These are phyloP conservation scores for Akanthomyces lecanii DNA, from an alignment of 2,329 filamentous ascomycete species.

Conservation along the genomic window DNA sequence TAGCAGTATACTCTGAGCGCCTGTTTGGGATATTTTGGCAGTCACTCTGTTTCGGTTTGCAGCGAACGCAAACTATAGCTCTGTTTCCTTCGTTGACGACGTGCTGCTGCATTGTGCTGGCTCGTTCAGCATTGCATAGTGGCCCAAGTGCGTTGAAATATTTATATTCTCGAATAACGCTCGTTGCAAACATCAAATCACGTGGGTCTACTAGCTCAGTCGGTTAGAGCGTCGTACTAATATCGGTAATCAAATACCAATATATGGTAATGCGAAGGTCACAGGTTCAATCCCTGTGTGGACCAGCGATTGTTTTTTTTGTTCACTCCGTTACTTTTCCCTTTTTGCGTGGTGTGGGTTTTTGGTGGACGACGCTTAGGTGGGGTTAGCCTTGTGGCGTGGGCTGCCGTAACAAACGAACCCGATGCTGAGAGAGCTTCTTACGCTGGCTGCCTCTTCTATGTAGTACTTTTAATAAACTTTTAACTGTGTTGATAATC, in stretches of 20 bases:
- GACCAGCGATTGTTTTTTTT: slow-evolving; percentile 5
- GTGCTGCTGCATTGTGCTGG: background rate
- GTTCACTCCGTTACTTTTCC: background rate
- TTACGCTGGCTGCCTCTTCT: too few species aligned
- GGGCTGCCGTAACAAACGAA: too few species aligned
- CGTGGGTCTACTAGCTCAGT: slow-evolving; percentile 17
- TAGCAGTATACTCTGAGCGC: too few species aligned
- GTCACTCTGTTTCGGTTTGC: too few species aligned
- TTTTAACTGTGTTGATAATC: too few species aligned
- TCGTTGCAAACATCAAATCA: background rate
- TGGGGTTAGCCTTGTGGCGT: background rate
- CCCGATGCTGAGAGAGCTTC: too few species aligned
- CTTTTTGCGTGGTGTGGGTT: background rate
- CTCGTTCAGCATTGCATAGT: too few species aligned
- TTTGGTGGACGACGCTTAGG: background rate
- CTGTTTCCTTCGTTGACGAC: too few species aligned
- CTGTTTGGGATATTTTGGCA: too few species aligned
- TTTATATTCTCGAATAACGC: background rate
- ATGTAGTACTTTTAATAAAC: too few species aligned
- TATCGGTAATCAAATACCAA: background rate
- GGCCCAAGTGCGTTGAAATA: too few species aligned
- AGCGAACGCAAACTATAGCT: too few species aligned
- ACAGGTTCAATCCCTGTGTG: slow-evolving; percentile 15
- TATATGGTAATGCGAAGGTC: slow-evolving; percentile 18
- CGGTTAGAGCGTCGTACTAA: slow-evolving; percentile 18